Percentiles rank a stretch among this genome's conserved stretches.
These are phyloP conservation scores for Saprolegnia diclina DNA, from an alignment of 352 stramenopile genomes.

Conservation along the genomic window DNA sequence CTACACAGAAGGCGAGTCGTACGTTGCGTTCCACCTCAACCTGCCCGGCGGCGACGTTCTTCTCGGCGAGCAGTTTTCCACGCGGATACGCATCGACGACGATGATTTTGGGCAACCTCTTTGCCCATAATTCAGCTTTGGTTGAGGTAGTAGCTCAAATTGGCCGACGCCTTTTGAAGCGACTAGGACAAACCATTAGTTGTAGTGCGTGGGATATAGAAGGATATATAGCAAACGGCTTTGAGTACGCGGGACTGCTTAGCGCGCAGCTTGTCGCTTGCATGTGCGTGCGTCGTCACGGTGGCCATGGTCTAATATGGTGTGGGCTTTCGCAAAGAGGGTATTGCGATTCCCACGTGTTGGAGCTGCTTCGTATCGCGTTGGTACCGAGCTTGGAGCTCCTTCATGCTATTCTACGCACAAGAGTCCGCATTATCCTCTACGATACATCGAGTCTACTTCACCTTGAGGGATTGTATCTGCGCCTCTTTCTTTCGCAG, in stretches of 20 bases:
- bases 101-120: conserved; percentile 67
- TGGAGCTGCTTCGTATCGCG: conserved; percentile 15
- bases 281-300: not conserved
- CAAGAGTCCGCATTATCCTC: not conserved
- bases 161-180: conserved; percentile 22
- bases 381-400: conserved; percentile 15
- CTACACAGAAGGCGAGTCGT: conserved; percentile 81
- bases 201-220: not conserved
- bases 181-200: not conserved
- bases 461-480: conserved; percentile 18
- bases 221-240: not conserved
- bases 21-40: conserved; percentile 88
- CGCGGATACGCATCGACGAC: conserved; percentile 89
- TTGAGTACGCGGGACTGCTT: conserved; percentile 22
- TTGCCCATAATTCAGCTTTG: not conserved
- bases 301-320: not conserved
- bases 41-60: conserved; percentile 86
- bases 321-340: not conserved
- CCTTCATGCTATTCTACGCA: conserved; percentile 5
- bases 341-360: not conserved
- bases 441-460: no score
- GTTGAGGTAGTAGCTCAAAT: conserved; percentile 1
- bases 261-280: not conserved
- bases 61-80: conserved; percentile 86
- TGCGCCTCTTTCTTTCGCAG: conserved; percentile 15